phyloP scores from a whole-genome alignment of 129 eudicot species.

The Arctium lappa region DNA sequence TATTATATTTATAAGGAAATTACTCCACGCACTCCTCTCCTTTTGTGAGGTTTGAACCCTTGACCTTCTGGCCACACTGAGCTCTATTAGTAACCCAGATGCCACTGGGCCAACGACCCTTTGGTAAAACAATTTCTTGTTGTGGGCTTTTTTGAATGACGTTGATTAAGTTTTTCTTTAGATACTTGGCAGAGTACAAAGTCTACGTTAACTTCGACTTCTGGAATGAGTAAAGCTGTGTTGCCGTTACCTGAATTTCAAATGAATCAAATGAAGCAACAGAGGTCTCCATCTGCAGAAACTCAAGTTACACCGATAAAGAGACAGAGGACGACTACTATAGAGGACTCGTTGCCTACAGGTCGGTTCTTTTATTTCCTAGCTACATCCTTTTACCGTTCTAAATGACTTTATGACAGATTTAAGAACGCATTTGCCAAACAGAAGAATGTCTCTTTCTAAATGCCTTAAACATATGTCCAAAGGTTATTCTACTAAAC shows the following conservation, averaged over 20 bases:
- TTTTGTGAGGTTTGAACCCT: background rate
- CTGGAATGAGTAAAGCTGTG: constrained; percentile 17
- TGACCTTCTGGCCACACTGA: background rate
- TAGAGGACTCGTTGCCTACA: background rate
- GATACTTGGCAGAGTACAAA: constrained; percentile 50
- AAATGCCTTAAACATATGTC: background rate
- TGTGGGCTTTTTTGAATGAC: background rate
- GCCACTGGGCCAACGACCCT: background rate
- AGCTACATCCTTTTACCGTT: background rate
- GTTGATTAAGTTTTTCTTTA: constrained; percentile 17
- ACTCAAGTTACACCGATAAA: constrained; percentile 31
- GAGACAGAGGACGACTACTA: constrained; percentile 21
- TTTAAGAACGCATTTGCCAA: background rate
- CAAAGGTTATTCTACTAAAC: background rate
- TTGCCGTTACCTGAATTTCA: constrained; percentile 29
- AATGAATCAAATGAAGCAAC: constrained; percentile 14
- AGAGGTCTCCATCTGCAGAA: constrained; percentile 19
- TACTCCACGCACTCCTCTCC: background rate
- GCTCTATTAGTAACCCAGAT: background rate
- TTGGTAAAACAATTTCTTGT: background rate
- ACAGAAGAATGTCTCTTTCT: background rate
- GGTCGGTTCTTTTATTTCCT: background rate
- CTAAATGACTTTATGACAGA: background rate
- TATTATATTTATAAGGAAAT: background rate
- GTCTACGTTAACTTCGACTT: constrained; percentile 26